A percentile compares a stretch with the other conserved stretches of the same genome.
phyloP scores from a whole-genome alignment of 495 filamentous ascomycete species.

The Immersiella caudata region DNA sequence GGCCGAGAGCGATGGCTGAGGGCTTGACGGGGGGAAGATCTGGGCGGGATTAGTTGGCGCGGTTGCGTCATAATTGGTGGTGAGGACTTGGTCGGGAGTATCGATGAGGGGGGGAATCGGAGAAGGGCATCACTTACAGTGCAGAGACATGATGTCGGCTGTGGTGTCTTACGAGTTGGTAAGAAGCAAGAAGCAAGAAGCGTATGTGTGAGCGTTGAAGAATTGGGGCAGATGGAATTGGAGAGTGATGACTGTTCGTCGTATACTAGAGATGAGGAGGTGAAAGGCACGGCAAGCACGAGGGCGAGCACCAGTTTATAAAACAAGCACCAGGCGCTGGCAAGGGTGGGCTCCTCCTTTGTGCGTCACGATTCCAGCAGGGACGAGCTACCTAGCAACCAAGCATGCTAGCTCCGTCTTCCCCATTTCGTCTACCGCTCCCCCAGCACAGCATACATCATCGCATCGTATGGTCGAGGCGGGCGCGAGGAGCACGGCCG shows the following conservation, averaged over 20 bases:
- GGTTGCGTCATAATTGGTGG: neutral
- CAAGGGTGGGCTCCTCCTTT: constrained; percentile 23
- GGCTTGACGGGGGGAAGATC: constrained; percentile 97
- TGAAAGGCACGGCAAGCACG: constrained; percentile 14
- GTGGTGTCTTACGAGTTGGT: constrained; percentile 5
- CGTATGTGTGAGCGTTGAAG: constrained; percentile 8
- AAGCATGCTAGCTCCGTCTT: constrained; percentile 3
- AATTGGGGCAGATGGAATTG: constrained; percentile 11
- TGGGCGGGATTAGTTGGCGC: constrained; percentile 41
- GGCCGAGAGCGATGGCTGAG: constrained; percentile 94
- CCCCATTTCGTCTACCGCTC: neutral
- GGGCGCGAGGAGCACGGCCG: constrained; percentile 16
- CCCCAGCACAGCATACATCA: constrained; percentile 31
- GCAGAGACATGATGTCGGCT: constrained; percentile 57
- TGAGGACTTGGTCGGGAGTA: neutral
- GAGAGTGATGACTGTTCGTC: constrained; percentile 16
- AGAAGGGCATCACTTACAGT: constrained; percentile 49
- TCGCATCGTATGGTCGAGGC: constrained; percentile 29
- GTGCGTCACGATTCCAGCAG: constrained; percentile 36
- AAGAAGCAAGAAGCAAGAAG: constrained; percentile 1
- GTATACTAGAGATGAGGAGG: constrained; percentile 14
- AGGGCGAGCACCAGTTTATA: constrained; percentile 28
- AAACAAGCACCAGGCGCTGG: neutral
- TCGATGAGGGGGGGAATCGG: neutral
- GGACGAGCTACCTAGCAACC: constrained; percentile 2